Conservation (phyloP, 2,329 filamentous ascomycete genomes). For the Berkeleyomyces rouxiae region DNA sequence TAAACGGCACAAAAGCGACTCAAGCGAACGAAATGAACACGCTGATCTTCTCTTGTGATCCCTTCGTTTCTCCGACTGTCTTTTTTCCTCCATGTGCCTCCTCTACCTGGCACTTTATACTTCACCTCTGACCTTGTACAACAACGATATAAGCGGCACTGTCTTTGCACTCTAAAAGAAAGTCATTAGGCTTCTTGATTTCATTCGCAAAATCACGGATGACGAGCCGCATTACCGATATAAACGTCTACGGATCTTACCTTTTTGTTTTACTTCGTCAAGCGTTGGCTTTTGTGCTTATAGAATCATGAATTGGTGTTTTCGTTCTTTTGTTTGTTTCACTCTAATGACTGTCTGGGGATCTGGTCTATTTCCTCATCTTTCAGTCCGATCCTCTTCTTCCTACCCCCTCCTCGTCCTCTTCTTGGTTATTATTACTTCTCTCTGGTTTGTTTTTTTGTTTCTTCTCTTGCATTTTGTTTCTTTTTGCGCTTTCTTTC, state of each 20-base stretch:
- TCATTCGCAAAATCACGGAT: not conserved
- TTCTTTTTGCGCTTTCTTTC: constrained; percentile 18
- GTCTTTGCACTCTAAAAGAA: not conserved
- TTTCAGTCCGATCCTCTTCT: not conserved
- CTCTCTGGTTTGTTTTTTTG: constrained; percentile 21
- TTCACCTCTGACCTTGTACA: not conserved
- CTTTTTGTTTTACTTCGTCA: not conserved
- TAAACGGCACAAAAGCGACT: not conserved
- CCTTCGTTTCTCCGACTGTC: not conserved
- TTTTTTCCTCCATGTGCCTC: not conserved
- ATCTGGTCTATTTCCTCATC: not conserved
- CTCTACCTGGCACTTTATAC: not conserved
- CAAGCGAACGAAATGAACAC: not conserved
- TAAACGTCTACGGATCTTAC: not conserved
- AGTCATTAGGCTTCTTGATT: not conserved
- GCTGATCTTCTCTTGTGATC: not conserved
- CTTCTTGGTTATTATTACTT: constrained; percentile 15
- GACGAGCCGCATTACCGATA: not conserved
- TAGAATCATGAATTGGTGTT: not conserved
- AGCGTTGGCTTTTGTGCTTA: not conserved
- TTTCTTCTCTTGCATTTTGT: constrained; percentile 21
- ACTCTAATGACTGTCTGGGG: not conserved
- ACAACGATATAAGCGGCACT: not conserved
- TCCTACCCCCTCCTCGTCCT: not conserved
- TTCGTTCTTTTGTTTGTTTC: not conserved